Conservation (phyloP, 2,329 filamentous ascomycete genomes). For the Exophiala dermatitidis region DNA sequence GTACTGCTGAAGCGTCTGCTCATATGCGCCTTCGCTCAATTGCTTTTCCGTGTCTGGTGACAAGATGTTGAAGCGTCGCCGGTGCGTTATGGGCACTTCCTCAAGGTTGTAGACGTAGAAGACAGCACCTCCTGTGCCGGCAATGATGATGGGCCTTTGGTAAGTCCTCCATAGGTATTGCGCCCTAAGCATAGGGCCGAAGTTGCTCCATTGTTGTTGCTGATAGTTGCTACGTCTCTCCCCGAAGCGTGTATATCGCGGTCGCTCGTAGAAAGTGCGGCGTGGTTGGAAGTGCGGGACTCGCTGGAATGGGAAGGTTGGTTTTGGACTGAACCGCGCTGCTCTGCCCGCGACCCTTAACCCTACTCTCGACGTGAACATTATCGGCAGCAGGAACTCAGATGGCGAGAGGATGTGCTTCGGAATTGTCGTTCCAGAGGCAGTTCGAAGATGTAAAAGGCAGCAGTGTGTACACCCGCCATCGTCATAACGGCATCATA, state of each 20-base stretch:
- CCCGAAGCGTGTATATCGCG: constrained; percentile 21
- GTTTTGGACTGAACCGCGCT: background rate
- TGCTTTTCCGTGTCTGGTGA: constrained; percentile 39
- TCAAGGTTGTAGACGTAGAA: constrained; percentile 53
- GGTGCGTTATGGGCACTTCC: constrained; percentile 46
- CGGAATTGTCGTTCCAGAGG: background rate
- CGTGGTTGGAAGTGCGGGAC: constrained; percentile 11
- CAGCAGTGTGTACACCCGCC: too few relatives aligned
- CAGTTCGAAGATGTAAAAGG: too few relatives aligned
- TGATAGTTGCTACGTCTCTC: constrained; percentile 3
- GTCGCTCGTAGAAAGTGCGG: background rate
- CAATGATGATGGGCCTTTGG: constrained; percentile 17
- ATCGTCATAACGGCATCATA: too few relatives aligned
- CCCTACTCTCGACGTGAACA: constrained; percentile 14
- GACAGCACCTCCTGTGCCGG: constrained; percentile 38
- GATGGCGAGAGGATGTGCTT: background rate
- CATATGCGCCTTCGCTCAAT: constrained; percentile 40
- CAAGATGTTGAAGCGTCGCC: constrained; percentile 54
- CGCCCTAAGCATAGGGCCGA: constrained; percentile 22
- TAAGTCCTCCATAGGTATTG: constrained; percentile 26
- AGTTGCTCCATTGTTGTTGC: constrained; percentile 21
- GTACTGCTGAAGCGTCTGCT: constrained; percentile 43
- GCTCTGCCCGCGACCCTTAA: constrained; percentile 9
- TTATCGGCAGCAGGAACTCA: background rate
- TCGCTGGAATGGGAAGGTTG: background rate